phyloP scores from a whole-genome alignment of 2,329 filamentous ascomycete species.

The Sarocladium strictum region DNA sequence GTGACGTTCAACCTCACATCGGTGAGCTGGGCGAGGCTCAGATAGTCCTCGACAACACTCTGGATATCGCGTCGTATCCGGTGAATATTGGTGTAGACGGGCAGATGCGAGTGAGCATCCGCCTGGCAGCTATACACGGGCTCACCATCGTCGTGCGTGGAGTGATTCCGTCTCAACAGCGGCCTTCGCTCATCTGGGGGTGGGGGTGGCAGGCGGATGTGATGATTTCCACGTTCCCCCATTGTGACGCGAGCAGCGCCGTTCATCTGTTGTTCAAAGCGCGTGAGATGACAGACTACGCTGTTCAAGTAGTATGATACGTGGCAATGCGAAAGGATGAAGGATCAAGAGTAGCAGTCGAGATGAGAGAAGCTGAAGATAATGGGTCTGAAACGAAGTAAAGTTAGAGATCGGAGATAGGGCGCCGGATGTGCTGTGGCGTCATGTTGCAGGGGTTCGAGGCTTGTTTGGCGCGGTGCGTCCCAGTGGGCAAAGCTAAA shows the following conservation, averaged over 20 bases:
- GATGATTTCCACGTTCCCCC: slow-evolving; percentile 20
- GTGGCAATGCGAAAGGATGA: too few species aligned
- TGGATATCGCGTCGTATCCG: slow-evolving; percentile 59
- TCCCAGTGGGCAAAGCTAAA: not conserved
- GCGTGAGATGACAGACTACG: too few species aligned
- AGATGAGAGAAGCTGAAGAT: too few species aligned
- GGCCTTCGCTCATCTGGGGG: slow-evolving; percentile 28
- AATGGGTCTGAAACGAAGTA: not conserved
- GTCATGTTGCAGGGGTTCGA: not conserved
- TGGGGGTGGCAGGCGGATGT: slow-evolving; percentile 22
- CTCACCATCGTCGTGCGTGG: slow-evolving; percentile 23
- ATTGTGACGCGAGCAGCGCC: slow-evolving; percentile 16
- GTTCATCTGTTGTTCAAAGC: too few species aligned
- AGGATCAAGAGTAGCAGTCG: too few species aligned
- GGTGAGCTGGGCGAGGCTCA: slow-evolving; percentile 69
- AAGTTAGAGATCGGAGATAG: not conserved
- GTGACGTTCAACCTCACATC: slow-evolving; percentile 77
- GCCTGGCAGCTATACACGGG: slow-evolving; percentile 46
- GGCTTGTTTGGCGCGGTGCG: not conserved
- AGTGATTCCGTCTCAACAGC: slow-evolving; percentile 24
- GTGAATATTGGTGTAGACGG: slow-evolving; percentile 75
- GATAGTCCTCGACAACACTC: slow-evolving; percentile 55
- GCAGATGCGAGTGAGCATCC: slow-evolving; percentile 56
- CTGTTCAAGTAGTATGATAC: not conserved
- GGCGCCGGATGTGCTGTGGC: not conserved